phyloP scores from a whole-genome alignment of 2,329 filamentous ascomycete genomes.

The Talaromyces sp. region DNA sequence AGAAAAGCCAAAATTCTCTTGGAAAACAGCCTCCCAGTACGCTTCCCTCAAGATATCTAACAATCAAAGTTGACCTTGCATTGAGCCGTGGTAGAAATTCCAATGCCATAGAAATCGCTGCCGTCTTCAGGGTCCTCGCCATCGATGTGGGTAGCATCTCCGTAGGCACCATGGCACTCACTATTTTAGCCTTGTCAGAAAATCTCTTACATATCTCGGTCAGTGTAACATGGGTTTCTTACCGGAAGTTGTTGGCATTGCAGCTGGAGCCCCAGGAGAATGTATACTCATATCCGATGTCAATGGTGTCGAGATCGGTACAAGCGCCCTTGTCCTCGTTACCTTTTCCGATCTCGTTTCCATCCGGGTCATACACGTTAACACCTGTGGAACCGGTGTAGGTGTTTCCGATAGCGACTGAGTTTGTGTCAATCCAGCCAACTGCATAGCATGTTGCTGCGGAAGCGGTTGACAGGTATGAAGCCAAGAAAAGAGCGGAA shows the following conservation, averaged over 20 bases:
- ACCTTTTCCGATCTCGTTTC: neutral
- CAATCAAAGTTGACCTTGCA: conserved; percentile 1
- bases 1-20: no score
- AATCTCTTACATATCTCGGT: no score
- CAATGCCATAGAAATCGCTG: conserved; percentile 1
- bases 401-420: neutral
- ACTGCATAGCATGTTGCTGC: neutral
- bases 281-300: neutral
- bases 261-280: neutral
- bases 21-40: no score
- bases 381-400: neutral
- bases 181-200: no score
- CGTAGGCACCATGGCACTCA: conserved; percentile 2
- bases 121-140: neutral
- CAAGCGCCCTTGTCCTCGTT: neutral
- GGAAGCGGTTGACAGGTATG: neutral
- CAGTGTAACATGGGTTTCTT: neutral
- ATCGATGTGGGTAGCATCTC: neutral
- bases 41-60: no score
- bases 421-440: neutral
- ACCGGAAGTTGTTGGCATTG: neutral
- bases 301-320: neutral
- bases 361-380: neutral
- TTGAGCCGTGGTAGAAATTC: neutral
- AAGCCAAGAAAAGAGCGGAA: neutral